Percentiles rank a stretch among this genome's conserved stretches.
phyloP scores from a whole-genome alignment of 169 alveolate genomes.

The Pseudocohnilembus persalinus region DNA sequence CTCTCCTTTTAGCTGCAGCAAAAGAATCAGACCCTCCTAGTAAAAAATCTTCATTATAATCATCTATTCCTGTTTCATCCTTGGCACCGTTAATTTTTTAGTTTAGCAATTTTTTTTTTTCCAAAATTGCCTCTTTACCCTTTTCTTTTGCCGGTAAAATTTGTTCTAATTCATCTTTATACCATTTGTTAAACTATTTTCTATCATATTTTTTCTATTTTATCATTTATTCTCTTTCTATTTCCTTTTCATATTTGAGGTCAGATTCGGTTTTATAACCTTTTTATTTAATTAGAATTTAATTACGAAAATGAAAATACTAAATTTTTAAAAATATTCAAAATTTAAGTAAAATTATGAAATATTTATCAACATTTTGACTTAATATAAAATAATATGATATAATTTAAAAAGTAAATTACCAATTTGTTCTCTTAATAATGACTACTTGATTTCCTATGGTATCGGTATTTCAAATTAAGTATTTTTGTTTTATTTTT shows the following conservation, averaged over 20 bases:
- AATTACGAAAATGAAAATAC: background rate
- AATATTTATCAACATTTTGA: too few relatives aligned
- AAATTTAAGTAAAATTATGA: too few relatives aligned
- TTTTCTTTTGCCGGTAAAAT: conserved; percentile 8
- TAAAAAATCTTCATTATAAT: conserved; percentile 13
- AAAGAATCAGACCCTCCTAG: too few relatives aligned
- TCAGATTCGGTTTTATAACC: background rate
- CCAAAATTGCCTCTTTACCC: conserved; percentile 29
- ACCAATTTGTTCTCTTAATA: too few relatives aligned
- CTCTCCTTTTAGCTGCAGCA: too few relatives aligned
- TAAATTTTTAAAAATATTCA: too few relatives aligned
- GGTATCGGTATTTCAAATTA: background rate
- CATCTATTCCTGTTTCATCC: conserved; percentile 23
- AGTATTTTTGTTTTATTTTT: background rate
- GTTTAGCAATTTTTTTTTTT: conserved; percentile 4
- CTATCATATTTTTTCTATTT: conserved; percentile 9
- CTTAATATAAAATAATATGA: too few relatives aligned
- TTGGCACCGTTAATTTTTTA: conserved; percentile 4
- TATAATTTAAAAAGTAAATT: too few relatives aligned
- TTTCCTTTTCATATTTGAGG: background rate
- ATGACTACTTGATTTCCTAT: background rate
- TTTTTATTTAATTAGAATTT: background rate
- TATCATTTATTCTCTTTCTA: background rate
- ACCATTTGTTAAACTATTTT: background rate
- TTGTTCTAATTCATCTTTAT: conserved; percentile 11